These are phyloP conservation scores for Schizosaccharomyces cryophilus DNA, from an alignment of 805 yeast genomes.

Conservation along the genomic window DNA sequence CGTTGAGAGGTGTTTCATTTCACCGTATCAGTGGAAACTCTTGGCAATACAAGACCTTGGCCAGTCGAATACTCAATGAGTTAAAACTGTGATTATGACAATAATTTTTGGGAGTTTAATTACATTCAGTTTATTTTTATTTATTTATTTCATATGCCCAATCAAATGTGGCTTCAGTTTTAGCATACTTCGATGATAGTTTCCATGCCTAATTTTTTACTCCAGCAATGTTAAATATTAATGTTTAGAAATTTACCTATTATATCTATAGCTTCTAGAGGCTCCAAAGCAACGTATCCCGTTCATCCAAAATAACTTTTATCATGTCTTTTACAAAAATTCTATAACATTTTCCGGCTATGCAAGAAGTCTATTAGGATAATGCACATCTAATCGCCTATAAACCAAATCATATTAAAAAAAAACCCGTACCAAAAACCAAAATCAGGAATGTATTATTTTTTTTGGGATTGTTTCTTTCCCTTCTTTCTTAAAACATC, in stretches of 20 bases:
- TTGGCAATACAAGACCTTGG: slow-evolving; percentile 81
- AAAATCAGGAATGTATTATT: no score
- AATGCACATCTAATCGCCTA: no score
- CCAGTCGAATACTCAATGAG: slow-evolving; percentile 56
- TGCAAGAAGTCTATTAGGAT: neutral
- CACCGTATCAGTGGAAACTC: slow-evolving; percentile 83
- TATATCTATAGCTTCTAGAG: no score
- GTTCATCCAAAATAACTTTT: neutral
- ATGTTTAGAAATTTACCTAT: no score
- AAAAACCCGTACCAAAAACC: neutral
- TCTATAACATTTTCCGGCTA: neutral
- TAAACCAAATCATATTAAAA: neutral
- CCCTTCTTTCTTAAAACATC: slow-evolving; percentile 20
- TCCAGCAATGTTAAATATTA: no score
- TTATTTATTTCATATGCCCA: neutral
- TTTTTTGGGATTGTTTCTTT: neutral
- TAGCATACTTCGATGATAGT: no score
- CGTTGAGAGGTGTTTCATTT: slow-evolving; percentile 81
- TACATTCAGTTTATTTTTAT: neutral
- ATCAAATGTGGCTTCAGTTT: no score
- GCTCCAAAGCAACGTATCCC: neutral
- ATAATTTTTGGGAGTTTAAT: neutral
- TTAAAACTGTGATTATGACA: slow-evolving; percentile 26
- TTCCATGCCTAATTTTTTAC: no score
- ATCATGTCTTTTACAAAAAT: neutral